These are phyloP conservation scores for Austroboletus rostrupii DNA, from an alignment of 1,284 basidiomycete genomes.

Conservation along the genomic window DNA sequence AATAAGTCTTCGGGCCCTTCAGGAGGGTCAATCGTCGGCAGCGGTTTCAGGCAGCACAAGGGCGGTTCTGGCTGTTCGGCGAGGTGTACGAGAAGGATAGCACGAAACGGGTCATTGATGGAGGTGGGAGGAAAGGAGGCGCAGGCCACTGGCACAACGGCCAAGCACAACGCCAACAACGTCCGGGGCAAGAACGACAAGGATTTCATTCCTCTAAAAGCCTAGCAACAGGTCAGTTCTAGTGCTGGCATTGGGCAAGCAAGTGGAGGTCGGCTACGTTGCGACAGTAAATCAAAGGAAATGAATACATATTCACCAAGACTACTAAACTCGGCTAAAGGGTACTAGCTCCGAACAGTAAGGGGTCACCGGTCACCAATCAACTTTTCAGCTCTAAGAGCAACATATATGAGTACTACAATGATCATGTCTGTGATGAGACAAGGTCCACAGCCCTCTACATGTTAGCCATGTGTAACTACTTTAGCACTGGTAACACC, in stretches of 20 bases:
- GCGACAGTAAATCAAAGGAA: not conserved
- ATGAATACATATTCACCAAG: not conserved
- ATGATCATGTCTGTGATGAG: not conserved
- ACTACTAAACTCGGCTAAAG: not conserved
- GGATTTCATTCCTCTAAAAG: constrained; percentile 11
- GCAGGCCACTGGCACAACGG: constrained; percentile 31
- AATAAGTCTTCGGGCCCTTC: constrained; percentile 58
- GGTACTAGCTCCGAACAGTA: not conserved
- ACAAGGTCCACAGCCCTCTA: not conserved
- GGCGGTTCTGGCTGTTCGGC: constrained; percentile 45
- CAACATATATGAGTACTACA: not conserved
- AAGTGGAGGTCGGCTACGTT: not conserved
- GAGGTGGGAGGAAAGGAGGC: constrained; percentile 43
- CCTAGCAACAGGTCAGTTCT: constrained; percentile 4
- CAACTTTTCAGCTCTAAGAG: not conserved
- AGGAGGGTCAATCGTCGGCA: constrained; percentile 43
- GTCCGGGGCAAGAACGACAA: constrained; percentile 13
- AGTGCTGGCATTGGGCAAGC: constrained; percentile 7
- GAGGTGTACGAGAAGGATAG: constrained; percentile 45
- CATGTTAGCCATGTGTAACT: not conserved
- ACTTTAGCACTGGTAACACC: constrained; percentile 21
- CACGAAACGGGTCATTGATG: constrained; percentile 56
- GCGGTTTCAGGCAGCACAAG: constrained; percentile 63
- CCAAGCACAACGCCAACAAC: constrained; percentile 34
- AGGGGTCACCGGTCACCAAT: too few relatives aligned